Base-by-base conservation (phyloP, 495 filamentous ascomycete species). In the Neurospora sp. region DNA sequence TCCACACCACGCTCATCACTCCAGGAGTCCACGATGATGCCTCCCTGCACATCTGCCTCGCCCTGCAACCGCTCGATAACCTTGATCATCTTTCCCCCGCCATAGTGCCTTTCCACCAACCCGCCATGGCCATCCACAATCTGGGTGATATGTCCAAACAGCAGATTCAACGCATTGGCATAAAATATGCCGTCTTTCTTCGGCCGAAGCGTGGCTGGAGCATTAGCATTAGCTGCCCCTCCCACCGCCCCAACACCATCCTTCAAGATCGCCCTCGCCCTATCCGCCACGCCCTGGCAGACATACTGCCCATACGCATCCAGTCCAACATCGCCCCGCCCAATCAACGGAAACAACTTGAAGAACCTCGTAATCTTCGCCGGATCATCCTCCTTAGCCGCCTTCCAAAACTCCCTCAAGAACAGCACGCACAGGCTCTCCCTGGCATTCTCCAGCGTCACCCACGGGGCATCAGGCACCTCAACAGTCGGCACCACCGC, bases 111-210 rank as follows among this genome's bases (percentile, higher is more conserved):
- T 82, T 97, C 95, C 3, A 99, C 94, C 27, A 99, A 85, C 1
- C 88, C 88, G 9, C 94, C 92, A 80, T 99, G 96, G 10, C 91
- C 90, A 78, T 97, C 96, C 39, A 98, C 90, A 75, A 99, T 97
- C 78, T 94, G 92, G 3, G 96, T 96, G 75, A 99, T 95, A 82
- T 99, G 95, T 80, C 98, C 96, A 81, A 99, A 98, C 45, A 99
- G 79, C 79, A 92, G 93, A 4, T 94, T 97, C 71, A 99, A 84
- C 0, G 91, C 91, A 82, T 92, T 96, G 37, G 92, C 94, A 80
- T 97, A 98, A 84, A 97, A 97, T 81, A 95, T 92, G 14, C 92
- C 85, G 76, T 92, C 91, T 59, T 86, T 86, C 38, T 82, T 85
- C 14, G 53, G 53, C 22, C 53, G 22, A 0, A 61, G 53, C 10